Evolutionary conservation across 805 yeast species (phyloP).

Genomic region (Pichia kluyveri): DNA sequence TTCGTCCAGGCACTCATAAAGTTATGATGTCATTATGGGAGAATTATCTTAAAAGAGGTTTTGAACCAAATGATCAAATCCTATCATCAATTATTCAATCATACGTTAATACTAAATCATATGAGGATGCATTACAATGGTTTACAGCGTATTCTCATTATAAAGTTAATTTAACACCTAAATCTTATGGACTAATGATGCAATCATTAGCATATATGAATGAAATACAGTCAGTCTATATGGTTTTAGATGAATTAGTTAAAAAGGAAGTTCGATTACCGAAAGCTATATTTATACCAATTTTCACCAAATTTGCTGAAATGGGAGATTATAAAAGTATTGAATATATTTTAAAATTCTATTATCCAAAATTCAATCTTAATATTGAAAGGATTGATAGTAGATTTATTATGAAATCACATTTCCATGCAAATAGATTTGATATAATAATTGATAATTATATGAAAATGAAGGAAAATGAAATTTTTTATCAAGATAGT

Average conservation of each 20-base stretch:
- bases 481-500: conserved; percentile 11
- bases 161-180: conserved; percentile 20
- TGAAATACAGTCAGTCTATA: conserved; percentile 28
- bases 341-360: conserved; percentile 13
- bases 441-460: conserved; percentile 14
- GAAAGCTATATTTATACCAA: conserved; percentile 11
- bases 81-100: conserved; percentile 37
- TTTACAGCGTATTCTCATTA: conserved; percentile 27
- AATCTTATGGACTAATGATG: conserved; percentile 28
- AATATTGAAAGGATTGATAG: conserved; percentile 11
- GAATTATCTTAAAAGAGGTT: conserved; percentile 34
- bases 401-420: conserved; percentile 19
- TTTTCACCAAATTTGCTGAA: conserved; percentile 14
- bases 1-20: conserved; percentile 39
- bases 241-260: conserved; percentile 23
- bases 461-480: conserved; percentile 3
- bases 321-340: conserved; percentile 21
- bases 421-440: conserved; percentile 17
- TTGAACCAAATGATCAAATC: conserved; percentile 37
- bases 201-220: conserved; percentile 27
- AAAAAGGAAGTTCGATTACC: conserved; percentile 7
- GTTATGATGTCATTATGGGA: conserved; percentile 29
- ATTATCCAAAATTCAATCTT: conserved; percentile 19
- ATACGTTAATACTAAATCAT: conserved; percentile 29
- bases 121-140: conserved; percentile 28